These are phyloP conservation scores for Xylaria digitata DNA, from an alignment of 2,329 filamentous ascomycete genomes.

Conservation along the genomic window DNA sequence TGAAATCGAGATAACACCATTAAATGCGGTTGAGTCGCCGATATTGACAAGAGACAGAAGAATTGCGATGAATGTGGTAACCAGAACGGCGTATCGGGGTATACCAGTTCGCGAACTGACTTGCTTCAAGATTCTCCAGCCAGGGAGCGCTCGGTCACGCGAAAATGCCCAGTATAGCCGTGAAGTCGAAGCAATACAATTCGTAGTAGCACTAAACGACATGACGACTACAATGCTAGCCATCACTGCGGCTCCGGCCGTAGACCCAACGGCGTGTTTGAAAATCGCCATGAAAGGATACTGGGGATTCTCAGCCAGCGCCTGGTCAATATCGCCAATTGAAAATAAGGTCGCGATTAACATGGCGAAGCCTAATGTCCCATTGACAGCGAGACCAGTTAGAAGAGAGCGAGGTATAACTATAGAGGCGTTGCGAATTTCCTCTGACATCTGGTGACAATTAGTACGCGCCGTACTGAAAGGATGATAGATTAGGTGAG, in stretches of 20 bases:
- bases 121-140: slow-evolving; percentile 35
- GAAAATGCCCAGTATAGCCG: slow-evolving; percentile 66
- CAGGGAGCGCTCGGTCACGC: slow-evolving; percentile 41
- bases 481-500: not conserved
- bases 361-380: slow-evolving; percentile 64
- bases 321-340: slow-evolving; percentile 59
- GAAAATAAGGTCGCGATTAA: slow-evolving; percentile 65
- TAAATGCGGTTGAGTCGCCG: slow-evolving; percentile 38
- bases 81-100: slow-evolving; percentile 34
- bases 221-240: slow-evolving; percentile 61
- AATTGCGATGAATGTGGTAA: slow-evolving; percentile 30
- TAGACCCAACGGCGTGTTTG: slow-evolving; percentile 59
- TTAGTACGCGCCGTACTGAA: not conserved
- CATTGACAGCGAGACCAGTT: slow-evolving; percentile 61
- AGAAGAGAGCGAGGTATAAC: slow-evolving; percentile 64
- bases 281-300: slow-evolving; percentile 71
- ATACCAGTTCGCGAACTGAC: slow-evolving; percentile 38
- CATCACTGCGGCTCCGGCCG: slow-evolving; percentile 62
- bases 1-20: slow-evolving; percentile 40
- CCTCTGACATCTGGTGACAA: slow-evolving; percentile 55
- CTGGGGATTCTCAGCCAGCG: slow-evolving; percentile 58
- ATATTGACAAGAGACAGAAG: slow-evolving; percentile 41
- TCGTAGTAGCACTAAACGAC: slow-evolving; percentile 60
- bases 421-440: slow-evolving; percentile 59
- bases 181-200: slow-evolving; percentile 64